Base-by-base conservation (phyloP, 2,329 filamentous ascomycete genomes). In the Diaporthe citriasiana region DNA sequence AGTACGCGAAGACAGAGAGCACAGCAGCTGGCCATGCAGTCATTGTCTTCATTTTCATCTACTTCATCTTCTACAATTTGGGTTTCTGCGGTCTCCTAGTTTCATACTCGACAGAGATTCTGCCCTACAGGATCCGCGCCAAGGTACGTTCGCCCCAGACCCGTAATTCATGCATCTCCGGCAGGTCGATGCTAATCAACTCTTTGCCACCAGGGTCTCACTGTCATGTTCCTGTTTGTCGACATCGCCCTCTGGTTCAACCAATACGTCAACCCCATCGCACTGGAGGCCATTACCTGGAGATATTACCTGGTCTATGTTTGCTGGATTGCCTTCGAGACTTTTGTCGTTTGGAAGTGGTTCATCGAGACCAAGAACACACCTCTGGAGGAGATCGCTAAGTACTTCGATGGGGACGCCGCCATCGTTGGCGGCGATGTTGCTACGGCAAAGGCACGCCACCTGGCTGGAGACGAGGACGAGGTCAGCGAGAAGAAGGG, bases 161-260 rank as follows among this genome's bases (percentile, higher is more conserved):
- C 3, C 25, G 2, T 7, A 1, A 17, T 15, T 13, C 3, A 1
- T 33, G n/a, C 1, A 2, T 15, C 4, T 10, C 9, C 4, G 22
- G 42, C 1, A 30, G 3, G 6, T 17, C 15, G 8, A 25, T 4
- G 15, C 33, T 60, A 15, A 60, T 53, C 1, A 27, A 19, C 0
- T 4, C 19, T 1, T 25, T 22, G 1, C 27, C 10, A 13, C 12
- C 27, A 75, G 76, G 84, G 84, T 19, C 80, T 84, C 27, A 81
- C 85, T 17, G 79, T 89, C 72, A 86, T 85, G 65, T 84, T 88
- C 40, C 85, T 88, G 79, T 83, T 83, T 78, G 82, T 81, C 59
- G 81, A 80, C 17, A 77, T 81, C 53, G 81, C 81, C 13, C 75
- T 81, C 22, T 82, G 82, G 50, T 79, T 84, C 69, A 80, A 83